phyloP scores from a whole-genome alignment of 306 rosid genomes.

The Potentilla sterilis region DNA sequence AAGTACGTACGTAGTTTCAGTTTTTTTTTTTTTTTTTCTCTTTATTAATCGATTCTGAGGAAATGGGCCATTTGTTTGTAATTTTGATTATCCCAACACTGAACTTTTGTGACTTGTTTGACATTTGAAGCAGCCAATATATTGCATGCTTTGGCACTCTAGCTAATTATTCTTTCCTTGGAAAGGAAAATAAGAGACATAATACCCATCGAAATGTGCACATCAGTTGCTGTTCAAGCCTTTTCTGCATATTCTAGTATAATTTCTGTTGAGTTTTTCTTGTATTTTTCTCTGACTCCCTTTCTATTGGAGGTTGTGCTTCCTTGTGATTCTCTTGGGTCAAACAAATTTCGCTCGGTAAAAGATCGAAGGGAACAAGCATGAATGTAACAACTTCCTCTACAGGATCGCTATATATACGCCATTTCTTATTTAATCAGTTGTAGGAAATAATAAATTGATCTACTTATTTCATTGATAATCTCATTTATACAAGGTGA shows the following conservation, averaged over 20 bases:
- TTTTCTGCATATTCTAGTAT: not conserved
- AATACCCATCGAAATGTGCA: not conserved
- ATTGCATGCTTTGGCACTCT: not conserved
- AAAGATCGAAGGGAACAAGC: not conserved
- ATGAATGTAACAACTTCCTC: not conserved
- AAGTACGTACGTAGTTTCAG: no score
- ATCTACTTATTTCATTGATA: no score
- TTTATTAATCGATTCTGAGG: not conserved
- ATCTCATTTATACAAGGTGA: no score
- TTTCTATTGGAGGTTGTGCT: no score
- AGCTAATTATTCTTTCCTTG: no score
- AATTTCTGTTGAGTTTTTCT: not conserved
- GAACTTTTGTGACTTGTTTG: not conserved
- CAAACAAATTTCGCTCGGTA: not conserved
- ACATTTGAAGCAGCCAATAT: not conserved
- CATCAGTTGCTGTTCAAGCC: not conserved
- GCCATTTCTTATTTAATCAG: no score
- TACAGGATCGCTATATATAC: no score
- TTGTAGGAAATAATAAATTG: no score
- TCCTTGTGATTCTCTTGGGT: not conserved
- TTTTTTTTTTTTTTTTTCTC: no score
- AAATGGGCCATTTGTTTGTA: not conserved
- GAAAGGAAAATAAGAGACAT: not conserved
- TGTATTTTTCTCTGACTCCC: no score
- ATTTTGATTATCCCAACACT: not conserved